Base-by-base conservation (phyloP, 805 yeast genomes). In the Nakazawaea laoshanensis region DNA sequence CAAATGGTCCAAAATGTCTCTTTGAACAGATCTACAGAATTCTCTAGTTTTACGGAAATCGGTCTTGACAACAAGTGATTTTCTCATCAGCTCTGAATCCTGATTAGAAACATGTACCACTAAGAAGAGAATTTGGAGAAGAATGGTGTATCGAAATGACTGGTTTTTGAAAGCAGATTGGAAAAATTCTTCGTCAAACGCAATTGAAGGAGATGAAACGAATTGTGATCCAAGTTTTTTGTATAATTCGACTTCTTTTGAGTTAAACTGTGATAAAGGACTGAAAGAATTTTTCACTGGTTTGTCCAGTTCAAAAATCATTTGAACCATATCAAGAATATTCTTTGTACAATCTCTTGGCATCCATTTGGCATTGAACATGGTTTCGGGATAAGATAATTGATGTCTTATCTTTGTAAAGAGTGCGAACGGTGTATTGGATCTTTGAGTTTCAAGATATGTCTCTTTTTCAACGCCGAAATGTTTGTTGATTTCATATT, bases 381-480 rank as follows among this genome's bases (percentile, higher is more conserved):
- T 19, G 11, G 26, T 26, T 12, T 32, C 36, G 4, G 36, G 36
- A 20, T 32, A 27, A 9, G 36, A 27, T n/a, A 32, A 23, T 19
- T 27, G 30, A 23, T 32, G 23, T 8, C 36, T 26, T 11, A 32
- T 31, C 13, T 27, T 26, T 17, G 14, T 12, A 14, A 13, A 32
- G 6, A 27, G 13, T n/a, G 19, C 6, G 27, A 26, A 32, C 7
- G 11, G 10, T n/a, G 7, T 7, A n/a, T 24, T n/a, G 12, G 30
- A 8, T 14, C 30, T 27, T 13, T 29, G 29, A 7, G 18, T 9
- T 5, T 14, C 10, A 7, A 12, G 24, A 19, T 24, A 34, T 5
- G 24, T n/a, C 4, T 34, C 29, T 21, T 18, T 19, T 6, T 34
- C 37, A 11, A 17, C 10, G 12, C 16, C 33, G 13, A 23, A 29